phyloP scores from a whole-genome alignment of 1,284 basidiomycete genomes.

The Boletus hoseneyae region DNA sequence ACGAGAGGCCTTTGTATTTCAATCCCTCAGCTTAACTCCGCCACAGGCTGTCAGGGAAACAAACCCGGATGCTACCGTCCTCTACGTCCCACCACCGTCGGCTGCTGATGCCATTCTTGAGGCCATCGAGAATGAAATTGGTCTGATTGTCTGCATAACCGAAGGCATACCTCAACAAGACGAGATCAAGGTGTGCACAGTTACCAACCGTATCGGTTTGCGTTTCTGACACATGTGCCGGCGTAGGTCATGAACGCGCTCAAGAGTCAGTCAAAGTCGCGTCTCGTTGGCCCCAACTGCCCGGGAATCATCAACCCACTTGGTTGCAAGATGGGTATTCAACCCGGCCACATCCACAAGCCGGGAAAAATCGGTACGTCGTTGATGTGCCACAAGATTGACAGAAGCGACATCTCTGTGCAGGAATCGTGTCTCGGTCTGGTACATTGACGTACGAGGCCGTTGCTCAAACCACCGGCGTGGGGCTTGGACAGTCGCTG shows the following conservation, averaged over 20 bases:
- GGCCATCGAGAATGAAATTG: constrained; percentile 96
- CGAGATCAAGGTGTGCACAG: constrained; percentile 73
- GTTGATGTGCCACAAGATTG: background rate
- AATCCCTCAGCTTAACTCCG: background rate
- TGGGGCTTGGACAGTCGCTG: constrained; percentile 94
- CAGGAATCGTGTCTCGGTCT: constrained; percentile 95
- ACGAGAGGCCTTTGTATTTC: constrained; percentile 19
- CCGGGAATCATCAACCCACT: constrained; percentile 97
- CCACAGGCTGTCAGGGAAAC: constrained; percentile 77
- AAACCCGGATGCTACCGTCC: constrained; percentile 87
- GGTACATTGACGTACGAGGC: constrained; percentile 94
- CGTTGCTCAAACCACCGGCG: constrained; percentile 91
- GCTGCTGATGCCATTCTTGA: constrained; percentile 96
- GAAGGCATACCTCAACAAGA: constrained; percentile 97
- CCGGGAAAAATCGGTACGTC: constrained; percentile 87
- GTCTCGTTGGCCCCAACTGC: constrained; percentile 97
- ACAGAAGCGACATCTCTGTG: constrained; percentile 3
- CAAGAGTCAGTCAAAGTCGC: constrained; percentile 90
- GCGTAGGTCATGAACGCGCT: constrained; percentile 87
- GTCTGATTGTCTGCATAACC: constrained; percentile 94
- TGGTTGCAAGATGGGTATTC: constrained; percentile 99
- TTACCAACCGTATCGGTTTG: background rate
- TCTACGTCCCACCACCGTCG: constrained; percentile 92
- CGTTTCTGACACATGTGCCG: constrained; percentile 3
- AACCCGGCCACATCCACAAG: constrained; percentile 96